These are phyloP conservation scores for Helotiales sp. DNA, from an alignment of 2,329 filamentous ascomycete genomes.

Conservation along the genomic window DNA sequence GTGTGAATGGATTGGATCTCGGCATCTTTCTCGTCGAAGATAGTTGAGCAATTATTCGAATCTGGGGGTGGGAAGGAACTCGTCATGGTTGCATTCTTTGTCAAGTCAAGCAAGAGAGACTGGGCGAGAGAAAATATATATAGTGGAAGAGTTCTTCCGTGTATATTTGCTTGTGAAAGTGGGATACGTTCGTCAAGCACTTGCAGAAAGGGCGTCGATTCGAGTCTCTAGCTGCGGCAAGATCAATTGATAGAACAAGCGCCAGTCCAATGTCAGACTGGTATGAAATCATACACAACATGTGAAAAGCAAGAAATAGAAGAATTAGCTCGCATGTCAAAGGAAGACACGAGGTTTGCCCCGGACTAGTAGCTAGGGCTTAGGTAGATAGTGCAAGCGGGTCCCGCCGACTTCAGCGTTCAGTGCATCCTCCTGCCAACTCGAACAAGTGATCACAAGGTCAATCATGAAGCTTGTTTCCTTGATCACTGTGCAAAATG, in stretches of 20 bases:
- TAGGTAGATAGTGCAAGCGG: not conserved
- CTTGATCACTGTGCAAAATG: not conserved
- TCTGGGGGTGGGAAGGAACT: not conserved
- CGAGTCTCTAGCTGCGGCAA: too few relatives aligned
- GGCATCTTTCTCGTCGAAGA: not conserved
- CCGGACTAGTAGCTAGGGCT: too few relatives aligned
- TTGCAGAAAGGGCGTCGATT: too few relatives aligned
- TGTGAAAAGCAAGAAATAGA: not conserved
- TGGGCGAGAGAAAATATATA: too few relatives aligned
- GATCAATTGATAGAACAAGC: too few relatives aligned
- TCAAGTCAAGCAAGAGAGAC: too few relatives aligned
- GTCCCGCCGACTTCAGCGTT: not conserved
- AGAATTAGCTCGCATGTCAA: too few relatives aligned
- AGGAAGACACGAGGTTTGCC: not conserved
- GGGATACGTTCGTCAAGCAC: too few relatives aligned
- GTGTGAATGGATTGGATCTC: slow-evolving; percentile 5
- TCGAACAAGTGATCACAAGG: not conserved
- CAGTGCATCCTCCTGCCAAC: not conserved
- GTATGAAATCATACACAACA: too few relatives aligned
- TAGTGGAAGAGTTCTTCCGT: too few relatives aligned
- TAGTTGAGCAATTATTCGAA: not conserved
- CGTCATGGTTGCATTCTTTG: not conserved
- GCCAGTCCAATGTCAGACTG: too few relatives aligned
- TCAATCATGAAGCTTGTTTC: not conserved
- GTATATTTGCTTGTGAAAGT: too few relatives aligned